Evolutionary conservation across 305 asterid species (phyloP), one percentile per base, ranked within the genome.

Genomic region (Fraxinus xanthoxyloides): DNA sequence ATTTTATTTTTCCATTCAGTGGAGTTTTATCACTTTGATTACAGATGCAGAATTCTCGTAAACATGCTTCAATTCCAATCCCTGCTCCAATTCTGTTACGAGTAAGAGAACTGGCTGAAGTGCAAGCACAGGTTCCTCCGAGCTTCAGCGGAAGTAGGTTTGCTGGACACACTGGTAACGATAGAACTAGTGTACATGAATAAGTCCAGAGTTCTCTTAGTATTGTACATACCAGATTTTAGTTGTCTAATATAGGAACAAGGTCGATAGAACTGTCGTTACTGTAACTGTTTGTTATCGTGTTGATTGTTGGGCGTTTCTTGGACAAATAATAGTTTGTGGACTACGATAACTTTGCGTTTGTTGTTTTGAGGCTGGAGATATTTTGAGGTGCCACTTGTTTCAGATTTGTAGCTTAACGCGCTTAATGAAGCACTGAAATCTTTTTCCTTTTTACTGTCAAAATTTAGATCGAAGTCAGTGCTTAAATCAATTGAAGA

Each of bases 51-150:
- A 87, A 85, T 85, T 80, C 92, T 24, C 87, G 94, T 87, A 95
- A 93, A 84, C 96, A 89, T 40, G 90, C 94, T 36, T 86, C 98
- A 61, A 85, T 91, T 63, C 91, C 93, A 5, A 92, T 95, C 77
- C 98, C 98, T 24, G 90, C 94, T 38, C 77, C 92, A 30, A 95
- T 95, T 81, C 95, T 95, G 75, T 84, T 89, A 1, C 89, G 97
- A 32, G 99, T 95, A 84, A 89, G 97, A 85, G 99, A 95, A 85
- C 94, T 93, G 83, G 94, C 99, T 46, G 92, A 95, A 79, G 85
- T 84, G 84, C 95, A 93, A 75, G 83, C 94, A 26, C 94, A 87
- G 84, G 85, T 81, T 72, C 85, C 89, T 17, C 89, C 90, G 5
- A 89, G 78, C 86, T 59, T 87, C 54, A 79, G 87, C 86, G 70